These are phyloP conservation scores for Dentiscutata heterogama DNA, from an alignment of 371 early-diverging fungal species.

Conservation along the genomic window DNA sequence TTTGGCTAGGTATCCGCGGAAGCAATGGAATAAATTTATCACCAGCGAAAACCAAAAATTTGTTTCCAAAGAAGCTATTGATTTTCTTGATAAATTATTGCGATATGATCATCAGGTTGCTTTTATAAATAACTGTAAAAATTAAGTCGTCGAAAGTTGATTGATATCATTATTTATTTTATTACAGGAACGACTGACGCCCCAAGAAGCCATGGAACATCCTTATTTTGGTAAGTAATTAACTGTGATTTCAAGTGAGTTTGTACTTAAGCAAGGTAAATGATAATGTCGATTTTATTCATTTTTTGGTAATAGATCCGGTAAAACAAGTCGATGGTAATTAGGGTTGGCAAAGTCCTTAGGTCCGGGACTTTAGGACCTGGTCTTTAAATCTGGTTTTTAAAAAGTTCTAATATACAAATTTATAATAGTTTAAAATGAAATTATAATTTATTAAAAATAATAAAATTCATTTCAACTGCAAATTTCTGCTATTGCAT, in stretches of 20 bases:
- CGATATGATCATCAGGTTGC: constrained; percentile 95
- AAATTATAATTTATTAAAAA: too few relatives aligned
- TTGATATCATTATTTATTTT: not conserved
- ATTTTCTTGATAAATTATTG: constrained; percentile 94
- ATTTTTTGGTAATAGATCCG: constrained; percentile 4
- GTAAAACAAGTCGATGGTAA: constrained; percentile 42
- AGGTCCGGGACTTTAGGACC: too few relatives aligned
- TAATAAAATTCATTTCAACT: too few relatives aligned
- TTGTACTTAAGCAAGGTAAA: not conserved
- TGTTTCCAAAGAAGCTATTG: constrained; percentile 91
- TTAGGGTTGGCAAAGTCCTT: not conserved
- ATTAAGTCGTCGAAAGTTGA: not conserved
- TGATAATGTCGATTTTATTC: not conserved
- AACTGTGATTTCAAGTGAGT: constrained; percentile 17
- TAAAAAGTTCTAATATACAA: too few relatives aligned
- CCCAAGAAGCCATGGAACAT: constrained; percentile 96
- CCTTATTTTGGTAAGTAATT: constrained; percentile 85
- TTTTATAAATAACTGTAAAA: not conserved
- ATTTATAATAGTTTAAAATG: too few relatives aligned
- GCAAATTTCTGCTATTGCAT: too few relatives aligned
- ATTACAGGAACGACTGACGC: constrained; percentile 86
- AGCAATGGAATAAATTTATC: constrained; percentile 95
- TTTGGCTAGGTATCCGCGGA: constrained; percentile 85
- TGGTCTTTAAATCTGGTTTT: too few relatives aligned
- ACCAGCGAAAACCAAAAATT: constrained; percentile 91